A percentile compares a stretch with the other conserved stretches of the same genome.
Evolutionary conservation across 2,329 filamentous ascomycete genomes (phyloP).

Genomic region (Phaeosphaeriaceae sp.): DNA sequence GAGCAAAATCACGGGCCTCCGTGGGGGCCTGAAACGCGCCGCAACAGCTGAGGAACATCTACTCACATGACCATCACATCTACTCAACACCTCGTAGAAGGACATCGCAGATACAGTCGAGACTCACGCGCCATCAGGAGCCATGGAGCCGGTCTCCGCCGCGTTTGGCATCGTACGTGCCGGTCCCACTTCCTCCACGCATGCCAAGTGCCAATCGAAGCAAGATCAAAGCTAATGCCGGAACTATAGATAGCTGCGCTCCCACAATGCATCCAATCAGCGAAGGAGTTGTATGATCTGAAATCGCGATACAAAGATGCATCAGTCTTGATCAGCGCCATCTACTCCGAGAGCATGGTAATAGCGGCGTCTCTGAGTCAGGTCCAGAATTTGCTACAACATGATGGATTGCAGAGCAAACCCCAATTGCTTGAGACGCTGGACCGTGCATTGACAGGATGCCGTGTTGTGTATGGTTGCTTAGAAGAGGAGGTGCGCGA

Average conservation of each 20-base stretch:
- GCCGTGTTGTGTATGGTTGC: conserved; percentile 41
- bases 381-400: conserved; percentile 37
- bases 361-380: conserved; percentile 43
- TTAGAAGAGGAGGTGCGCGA: conserved; percentile 41
- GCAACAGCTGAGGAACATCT: background rate
- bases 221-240: conserved; percentile 9
- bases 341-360: conserved; percentile 44
- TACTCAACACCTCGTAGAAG: background rate
- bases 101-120: background rate
- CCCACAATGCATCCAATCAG: conserved; percentile 36
- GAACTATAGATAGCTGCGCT: conserved; percentile 25
- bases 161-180: background rate
- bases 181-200: background rate
- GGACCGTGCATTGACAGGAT: conserved; percentile 41
- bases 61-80: background rate
- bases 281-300: conserved; percentile 40
- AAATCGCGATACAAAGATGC: conserved; percentile 41
- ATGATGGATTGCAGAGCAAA: conserved; percentile 34
- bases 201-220: background rate
- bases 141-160: background rate
- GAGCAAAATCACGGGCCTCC: too few relatives aligned
- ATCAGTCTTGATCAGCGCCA: conserved; percentile 37
- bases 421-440: conserved; percentile 41
- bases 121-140: background rate
- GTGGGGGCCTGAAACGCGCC: background rate